Percentiles rank a stretch among this genome's conserved stretches.
phyloP scores from a whole-genome alignment of 1,284 basidiomycete genomes.

The Termitomyces sp. region DNA sequence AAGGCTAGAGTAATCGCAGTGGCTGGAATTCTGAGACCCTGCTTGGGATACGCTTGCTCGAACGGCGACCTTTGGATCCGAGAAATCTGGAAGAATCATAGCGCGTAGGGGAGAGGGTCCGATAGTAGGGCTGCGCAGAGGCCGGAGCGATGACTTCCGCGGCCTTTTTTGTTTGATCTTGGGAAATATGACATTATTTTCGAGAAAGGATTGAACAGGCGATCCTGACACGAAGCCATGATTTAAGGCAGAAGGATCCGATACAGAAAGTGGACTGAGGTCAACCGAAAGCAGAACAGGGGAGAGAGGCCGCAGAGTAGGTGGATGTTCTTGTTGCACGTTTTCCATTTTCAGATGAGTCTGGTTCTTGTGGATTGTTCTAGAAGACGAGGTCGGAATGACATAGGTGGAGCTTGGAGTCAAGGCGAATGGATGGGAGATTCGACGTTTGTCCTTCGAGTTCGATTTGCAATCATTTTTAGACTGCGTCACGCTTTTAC shows the following conservation, averaged over 20 bases:
- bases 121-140: conserved; percentile 30
- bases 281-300: conserved; percentile 9
- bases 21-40: not conserved
- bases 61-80: conserved; percentile 7
- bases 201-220: not conserved
- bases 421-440: conserved; percentile 28
- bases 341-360: not conserved
- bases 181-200: conserved; percentile 1
- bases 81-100: conserved; percentile 34
- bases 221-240: not conserved
- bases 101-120: conserved; percentile 40
- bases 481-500: conserved; percentile 6
- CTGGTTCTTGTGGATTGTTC: not conserved
- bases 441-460: conserved; percentile 12
- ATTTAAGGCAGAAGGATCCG: not conserved
- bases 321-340: conserved; percentile 1
- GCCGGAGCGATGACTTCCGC: conserved; percentile 19
- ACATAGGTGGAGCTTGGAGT: conserved; percentile 8
- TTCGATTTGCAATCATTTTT: conserved; percentile 3
- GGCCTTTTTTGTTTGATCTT: conserved; percentile 11
- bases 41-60: not conserved
- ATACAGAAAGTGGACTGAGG: conserved; percentile 7
- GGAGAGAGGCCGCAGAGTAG: conserved; percentile 4
- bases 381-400: not conserved
- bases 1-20: conserved; percentile 6